phyloP scores from a whole-genome alignment of 306 rosid genomes.

The Corylus avellana region DNA sequence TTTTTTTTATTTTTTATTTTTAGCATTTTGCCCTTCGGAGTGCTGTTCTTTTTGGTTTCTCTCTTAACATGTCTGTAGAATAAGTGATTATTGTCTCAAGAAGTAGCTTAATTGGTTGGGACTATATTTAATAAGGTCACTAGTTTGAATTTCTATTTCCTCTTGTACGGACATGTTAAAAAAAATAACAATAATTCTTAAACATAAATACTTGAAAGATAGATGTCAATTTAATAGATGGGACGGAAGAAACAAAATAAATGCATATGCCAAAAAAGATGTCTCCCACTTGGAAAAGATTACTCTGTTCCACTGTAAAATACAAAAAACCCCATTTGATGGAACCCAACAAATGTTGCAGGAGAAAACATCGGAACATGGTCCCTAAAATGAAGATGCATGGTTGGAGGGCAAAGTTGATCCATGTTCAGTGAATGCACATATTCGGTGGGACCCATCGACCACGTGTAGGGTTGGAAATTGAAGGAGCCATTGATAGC shows the following conservation, averaged over 20 bases:
- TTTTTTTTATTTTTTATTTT: neutral
- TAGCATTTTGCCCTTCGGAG: neutral
- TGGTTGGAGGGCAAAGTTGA: neutral
- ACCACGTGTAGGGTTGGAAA: neutral
- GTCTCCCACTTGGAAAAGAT: no score
- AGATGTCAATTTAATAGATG: no score
- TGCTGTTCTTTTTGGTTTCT: neutral
- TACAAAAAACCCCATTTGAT: neutral
- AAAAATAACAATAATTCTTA: no score
- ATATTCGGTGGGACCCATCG: neutral
- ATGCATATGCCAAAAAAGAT: no score
- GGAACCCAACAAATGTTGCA: neutral
- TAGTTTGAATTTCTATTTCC: no score
- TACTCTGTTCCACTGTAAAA: neutral
- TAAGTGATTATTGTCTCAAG: no score
- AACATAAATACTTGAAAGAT: no score
- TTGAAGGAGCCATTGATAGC: neutral
- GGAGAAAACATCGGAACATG: neutral
- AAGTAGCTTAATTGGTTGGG: no score
- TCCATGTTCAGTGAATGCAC: neutral
- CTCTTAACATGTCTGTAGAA: neutral
- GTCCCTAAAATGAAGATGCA: neutral
- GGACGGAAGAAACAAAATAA: no score
- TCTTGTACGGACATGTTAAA: no score
- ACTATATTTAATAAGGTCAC: no score